Evolutionary conservation across 192 early-diverging fungal species (phyloP), one percentile per base, ranked within the genome.

Genomic region (Radiomyces spectabilis): DNA sequence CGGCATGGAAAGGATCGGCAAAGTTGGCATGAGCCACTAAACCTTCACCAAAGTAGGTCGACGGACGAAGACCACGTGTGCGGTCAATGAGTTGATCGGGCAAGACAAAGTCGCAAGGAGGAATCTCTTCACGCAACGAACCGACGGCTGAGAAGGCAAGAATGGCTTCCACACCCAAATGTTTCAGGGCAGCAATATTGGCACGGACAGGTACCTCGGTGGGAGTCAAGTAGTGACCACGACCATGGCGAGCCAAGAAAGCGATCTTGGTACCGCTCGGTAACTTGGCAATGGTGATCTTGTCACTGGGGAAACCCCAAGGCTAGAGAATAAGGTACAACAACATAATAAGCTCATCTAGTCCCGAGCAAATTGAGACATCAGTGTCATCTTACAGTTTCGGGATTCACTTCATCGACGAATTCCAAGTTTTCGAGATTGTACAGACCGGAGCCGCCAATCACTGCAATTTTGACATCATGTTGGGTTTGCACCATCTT

Each of bases 121-220:
- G 74, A 65, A 99, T 94, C 53, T 97, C 94, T 64, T 96, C 90
- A 45, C 85, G 83, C 44, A 99, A 79, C 0, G 91, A 94, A 3
- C 95, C 97, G 43, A 99, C 97, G 16, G 95, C 95, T 19, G 94
- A 97, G 61, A 93, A 98, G 34, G 94, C 95, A 38, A 99, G 63
- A 47, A 99, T 93, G 29, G 78, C 89, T 65, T 92, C 77, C 19
- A 92, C 92, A 57, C 97, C 95, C 15, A 99, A 55, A 19, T 83
- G 81, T 79, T 98, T 99, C 38, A 99, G 76, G 12, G 94, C 95
- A 5, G 97, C 97, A 64, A 99, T 97, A 75, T 99, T 99, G 73
- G 97, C 95, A 29, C 86, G 85, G 32, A 81, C 78, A 49, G 95
- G 95, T 24, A 99, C 92, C 71, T 97, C 88, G 31, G 81, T 76